A percentile compares a stretch with the other conserved stretches of the same genome.
These are phyloP conservation scores for Scleromitrula shiraiana DNA, from an alignment of 2,329 filamentous ascomycete species.

Conservation along the genomic window DNA sequence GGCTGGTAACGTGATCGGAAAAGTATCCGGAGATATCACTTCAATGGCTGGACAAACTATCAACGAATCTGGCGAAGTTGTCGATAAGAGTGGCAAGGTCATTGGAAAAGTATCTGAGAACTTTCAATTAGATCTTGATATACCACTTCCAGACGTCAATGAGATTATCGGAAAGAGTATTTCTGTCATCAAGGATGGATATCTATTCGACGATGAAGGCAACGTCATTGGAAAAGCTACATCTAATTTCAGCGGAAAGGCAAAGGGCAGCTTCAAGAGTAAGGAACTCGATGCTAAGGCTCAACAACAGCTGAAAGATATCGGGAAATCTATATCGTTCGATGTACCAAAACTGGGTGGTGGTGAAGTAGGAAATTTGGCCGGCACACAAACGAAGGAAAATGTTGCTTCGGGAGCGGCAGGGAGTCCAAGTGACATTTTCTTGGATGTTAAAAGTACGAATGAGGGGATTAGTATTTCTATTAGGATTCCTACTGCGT, in stretches of 20 bases:
- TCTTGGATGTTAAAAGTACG: slow-evolving; percentile 9
- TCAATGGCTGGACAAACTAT: slow-evolving; percentile 43
- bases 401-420: background rate
- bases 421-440: slow-evolving; percentile 10
- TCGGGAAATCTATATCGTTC: background rate
- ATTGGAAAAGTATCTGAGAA: background rate
- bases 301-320: background rate
- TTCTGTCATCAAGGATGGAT: slow-evolving; percentile 59
- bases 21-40: slow-evolving; percentile 40
- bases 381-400: background rate
- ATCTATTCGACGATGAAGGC: slow-evolving; percentile 47
- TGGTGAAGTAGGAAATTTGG: background rate
- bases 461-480: slow-evolving; percentile 10
- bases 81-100: slow-evolving; percentile 29
- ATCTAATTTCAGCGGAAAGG: slow-evolving; percentile 7
- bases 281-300: slow-evolving; percentile 7
- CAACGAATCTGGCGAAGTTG: slow-evolving; percentile 48
- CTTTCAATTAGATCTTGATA: background rate
- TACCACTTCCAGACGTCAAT: background rate
- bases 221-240: slow-evolving; percentile 49
- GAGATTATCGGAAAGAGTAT: slow-evolving; percentile 52
- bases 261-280: slow-evolving; percentile 4
- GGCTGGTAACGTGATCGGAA: slow-evolving; percentile 49
- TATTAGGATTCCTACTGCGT: slow-evolving; percentile 9
- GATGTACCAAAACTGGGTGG: background rate